Base-by-base conservation (phyloP, 169 alveolate genomes). In the Cryptosporidium viatorum region DNA sequence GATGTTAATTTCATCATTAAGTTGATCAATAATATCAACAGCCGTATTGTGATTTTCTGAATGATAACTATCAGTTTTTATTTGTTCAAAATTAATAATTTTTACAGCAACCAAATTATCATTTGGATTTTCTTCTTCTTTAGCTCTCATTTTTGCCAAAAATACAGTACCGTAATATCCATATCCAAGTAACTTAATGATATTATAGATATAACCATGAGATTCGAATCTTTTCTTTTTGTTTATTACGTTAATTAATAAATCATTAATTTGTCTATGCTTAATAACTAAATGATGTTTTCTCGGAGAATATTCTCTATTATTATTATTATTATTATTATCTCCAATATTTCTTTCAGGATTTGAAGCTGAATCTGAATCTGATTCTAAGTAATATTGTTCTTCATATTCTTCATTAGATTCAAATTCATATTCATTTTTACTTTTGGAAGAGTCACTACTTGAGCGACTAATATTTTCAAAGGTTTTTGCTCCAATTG, bases 1-100 rank as follows among this genome's bases (percentile, higher is more conserved):
- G 29, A 80, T 65, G 48, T 65, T 80, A 33, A 80, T 80, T 65
- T 80, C 89, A 35, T 80, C 89, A 80, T 67, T 59, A 26, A 80
- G 39, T 29, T 80, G 89, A 18, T 80, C 89, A 59, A 80, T 62
- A 21, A 80, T 67, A 48, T 80, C 89, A 26, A 80, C 65, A 16
- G 26, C 16, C 0, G 68, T 39, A 39, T 35, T 8, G 16, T 62
- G 21, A 33, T 33, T 37, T 12, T 59, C 62, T 2, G 48, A 31
- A 43, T 37, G 35, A 62, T 31, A 41, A 55, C 51, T 33, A 23
- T 39, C 23, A 2, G 62, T 21, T 43, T 48, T 80, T 45, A 80
- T 41, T 21, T 59, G 71, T 45, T 80, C 89, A 41, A 80, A 80
- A 41, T 80, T 59, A n/a, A 80, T 80, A 5, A 80, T 65, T 41